Evolutionary conservation across 225 moss, liverwort and hornwort species (phyloP).

Genomic region (Anthoceros angustus): DNA sequence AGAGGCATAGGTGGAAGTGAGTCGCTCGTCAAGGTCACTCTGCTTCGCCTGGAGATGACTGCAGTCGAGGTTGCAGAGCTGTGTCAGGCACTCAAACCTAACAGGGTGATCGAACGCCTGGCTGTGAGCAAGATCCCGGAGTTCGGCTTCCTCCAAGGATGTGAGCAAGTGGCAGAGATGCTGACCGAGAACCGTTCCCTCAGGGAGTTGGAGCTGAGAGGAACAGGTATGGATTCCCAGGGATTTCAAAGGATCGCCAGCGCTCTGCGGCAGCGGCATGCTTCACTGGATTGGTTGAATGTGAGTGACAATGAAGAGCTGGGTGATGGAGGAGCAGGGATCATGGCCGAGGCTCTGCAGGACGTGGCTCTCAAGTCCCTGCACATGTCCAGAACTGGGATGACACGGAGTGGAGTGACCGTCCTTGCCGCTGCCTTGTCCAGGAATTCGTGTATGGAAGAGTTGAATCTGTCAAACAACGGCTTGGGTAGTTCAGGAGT

Average conservation of each 20-base stretch:
- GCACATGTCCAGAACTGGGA: background rate
- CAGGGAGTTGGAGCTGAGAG: background rate
- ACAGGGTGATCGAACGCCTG: too few species aligned
- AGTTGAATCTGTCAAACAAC: background rate
- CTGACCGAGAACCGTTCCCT: background rate
- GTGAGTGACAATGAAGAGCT: background rate
- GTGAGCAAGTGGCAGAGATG: too few species aligned
- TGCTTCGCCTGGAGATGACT: too few species aligned
- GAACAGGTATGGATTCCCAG: background rate
- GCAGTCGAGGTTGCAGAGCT: too few species aligned
- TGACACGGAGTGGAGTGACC: background rate
- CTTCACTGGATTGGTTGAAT: background rate
- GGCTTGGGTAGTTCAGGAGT: background rate
- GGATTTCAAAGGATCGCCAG: background rate
- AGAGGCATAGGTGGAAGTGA: too few species aligned
- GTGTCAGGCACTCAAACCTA: too few species aligned
- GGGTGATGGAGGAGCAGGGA: background rate
- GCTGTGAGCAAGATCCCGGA: too few species aligned
- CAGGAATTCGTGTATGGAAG: background rate
- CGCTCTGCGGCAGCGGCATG: background rate
- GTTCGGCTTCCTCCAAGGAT: too few species aligned
- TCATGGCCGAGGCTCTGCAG: background rate
- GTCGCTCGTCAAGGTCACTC: too few species aligned
- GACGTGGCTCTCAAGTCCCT: background rate
- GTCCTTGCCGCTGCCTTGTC: background rate